Evolutionary conservation across 106 monocot species (phyloP).

Genomic region (Allium fistulosum): DNA sequence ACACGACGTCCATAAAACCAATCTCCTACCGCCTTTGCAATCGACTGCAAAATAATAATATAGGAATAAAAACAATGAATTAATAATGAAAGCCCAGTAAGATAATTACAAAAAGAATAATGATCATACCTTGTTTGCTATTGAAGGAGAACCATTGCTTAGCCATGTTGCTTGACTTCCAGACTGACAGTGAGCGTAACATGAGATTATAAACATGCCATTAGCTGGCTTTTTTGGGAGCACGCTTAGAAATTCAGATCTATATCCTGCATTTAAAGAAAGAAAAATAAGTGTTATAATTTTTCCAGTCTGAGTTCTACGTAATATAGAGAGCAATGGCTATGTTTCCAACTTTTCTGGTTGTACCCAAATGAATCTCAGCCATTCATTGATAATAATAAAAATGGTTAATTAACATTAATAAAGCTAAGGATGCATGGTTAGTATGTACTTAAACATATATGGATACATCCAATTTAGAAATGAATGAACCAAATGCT

Average conservation of each 20-base stretch:
- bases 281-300: neutral
- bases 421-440: no score
- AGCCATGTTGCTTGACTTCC: slow-evolving; percentile 33
- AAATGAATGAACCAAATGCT: no score
- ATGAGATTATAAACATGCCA: slow-evolving; percentile 53
- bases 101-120: neutral
- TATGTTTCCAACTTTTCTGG: no score
- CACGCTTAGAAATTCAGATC: slow-evolving; percentile 36
- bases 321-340: neutral
- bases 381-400: no score
- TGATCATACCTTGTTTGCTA: slow-evolving; percentile 29
- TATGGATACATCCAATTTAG: no score
- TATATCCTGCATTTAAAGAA: slow-evolving; percentile 21
- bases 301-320: neutral
- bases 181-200: slow-evolving; percentile 47
- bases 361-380: no score
- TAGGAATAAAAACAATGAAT: neutral
- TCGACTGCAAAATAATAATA: slow-evolving; percentile 38
- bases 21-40: slow-evolving; percentile 84
- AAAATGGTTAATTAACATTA: no score
- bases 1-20: slow-evolving; percentile 57
- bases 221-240: slow-evolving; percentile 16
- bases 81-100: neutral
- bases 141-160: slow-evolving; percentile 14
- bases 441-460: no score